Conservation (phyloP, 257 asterid species). For the Scutellaria galericulata region DNA sequence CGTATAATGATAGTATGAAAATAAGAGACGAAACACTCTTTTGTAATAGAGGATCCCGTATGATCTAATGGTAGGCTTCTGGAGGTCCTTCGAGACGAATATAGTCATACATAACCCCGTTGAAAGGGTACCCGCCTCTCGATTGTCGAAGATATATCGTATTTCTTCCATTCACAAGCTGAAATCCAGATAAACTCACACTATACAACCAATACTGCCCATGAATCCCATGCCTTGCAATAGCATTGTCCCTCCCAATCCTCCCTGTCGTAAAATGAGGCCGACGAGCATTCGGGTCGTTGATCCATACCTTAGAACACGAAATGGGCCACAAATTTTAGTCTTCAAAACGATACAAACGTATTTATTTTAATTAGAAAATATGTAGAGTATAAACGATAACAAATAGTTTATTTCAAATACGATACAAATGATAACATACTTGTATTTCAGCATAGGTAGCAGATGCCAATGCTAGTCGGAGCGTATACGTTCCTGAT, state of each 20-base stretch:
- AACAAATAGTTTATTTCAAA: too few species aligned
- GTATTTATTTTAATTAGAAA: neutral
- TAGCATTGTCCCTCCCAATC: conserved; percentile 69
- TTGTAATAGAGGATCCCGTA: neutral
- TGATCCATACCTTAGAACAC: conserved; percentile 53
- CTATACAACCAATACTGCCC: conserved; percentile 55
- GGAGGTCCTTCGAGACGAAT: conserved; percentile 72
- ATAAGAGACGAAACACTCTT: neutral
- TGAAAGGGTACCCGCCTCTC: conserved; percentile 42
- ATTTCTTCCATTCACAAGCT: conserved; percentile 52
- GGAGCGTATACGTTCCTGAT: conserved; percentile 50
- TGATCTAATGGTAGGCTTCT: neutral
- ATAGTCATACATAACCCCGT: conserved; percentile 72
- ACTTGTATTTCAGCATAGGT: conserved; percentile 56
- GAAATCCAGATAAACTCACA: conserved; percentile 43
- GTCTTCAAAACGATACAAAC: neutral
- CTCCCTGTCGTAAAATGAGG: conserved; percentile 52
- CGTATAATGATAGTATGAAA: too few species aligned
- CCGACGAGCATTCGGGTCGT: conserved; percentile 25
- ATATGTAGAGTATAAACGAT: neutral
- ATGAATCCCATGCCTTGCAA: conserved; percentile 91
- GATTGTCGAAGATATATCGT: conserved; percentile 57
- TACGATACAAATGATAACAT: too few species aligned
- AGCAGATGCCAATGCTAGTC: conserved; percentile 83
- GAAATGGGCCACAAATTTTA: neutral